Conservation (phyloP, 495 filamentous ascomycete genomes). For the Paragyromitra xinjiangensis region DNA sequence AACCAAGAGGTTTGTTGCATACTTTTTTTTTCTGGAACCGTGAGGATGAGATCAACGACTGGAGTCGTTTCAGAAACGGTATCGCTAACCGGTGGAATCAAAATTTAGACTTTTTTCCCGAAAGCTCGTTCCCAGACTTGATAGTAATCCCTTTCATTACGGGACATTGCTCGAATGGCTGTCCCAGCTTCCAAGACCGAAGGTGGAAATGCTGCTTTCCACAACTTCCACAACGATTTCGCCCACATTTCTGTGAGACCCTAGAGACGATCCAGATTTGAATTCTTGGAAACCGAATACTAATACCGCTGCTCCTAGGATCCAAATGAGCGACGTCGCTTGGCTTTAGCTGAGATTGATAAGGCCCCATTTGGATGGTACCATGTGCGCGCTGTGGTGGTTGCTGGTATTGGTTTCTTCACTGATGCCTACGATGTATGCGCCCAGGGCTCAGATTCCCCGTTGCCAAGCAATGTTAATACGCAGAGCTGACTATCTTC, state of each 20-base stretch:
- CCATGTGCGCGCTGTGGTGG: constrained; percentile 75
- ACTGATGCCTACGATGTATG: constrained; percentile 78
- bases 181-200: constrained; percentile 60
- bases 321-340: constrained; percentile 76
- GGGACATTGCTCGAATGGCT: constrained; percentile 13
- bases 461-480: neutral
- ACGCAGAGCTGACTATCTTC: constrained; percentile 11
- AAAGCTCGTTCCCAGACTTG: neutral
- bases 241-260: constrained; percentile 52
- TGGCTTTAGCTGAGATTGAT: constrained; percentile 80
- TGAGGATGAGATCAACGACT: neutral
- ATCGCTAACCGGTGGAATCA: constrained; percentile 6
- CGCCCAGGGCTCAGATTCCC: neutral
- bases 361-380: constrained; percentile 82
- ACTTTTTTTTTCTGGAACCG: neutral
- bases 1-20: constrained; percentile 28
- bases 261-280: neutral
- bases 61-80: neutral
- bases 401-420: constrained; percentile 88
- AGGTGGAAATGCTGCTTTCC: constrained; percentile 73
- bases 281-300: constrained; percentile 27
- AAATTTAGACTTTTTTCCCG: neutral
- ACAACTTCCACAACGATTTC: constrained; percentile 68
- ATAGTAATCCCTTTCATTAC: constrained; percentile 5
- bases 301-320: constrained; percentile 60